phyloP scores from a whole-genome alignment of 116 monocot species.

The Papilionanthe hybrid region DNA sequence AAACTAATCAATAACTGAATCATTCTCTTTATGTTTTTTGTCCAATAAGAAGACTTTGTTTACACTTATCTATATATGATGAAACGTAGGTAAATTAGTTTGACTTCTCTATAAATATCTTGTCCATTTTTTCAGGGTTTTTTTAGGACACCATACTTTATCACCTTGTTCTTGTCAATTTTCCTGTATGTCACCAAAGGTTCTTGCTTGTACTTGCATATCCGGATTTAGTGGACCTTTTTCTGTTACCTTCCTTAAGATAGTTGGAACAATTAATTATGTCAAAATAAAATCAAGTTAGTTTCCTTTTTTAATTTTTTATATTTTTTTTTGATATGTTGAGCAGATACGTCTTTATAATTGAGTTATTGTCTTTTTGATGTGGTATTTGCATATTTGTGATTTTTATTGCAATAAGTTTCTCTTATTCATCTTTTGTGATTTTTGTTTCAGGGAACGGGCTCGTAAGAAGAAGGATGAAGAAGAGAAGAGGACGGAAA shows the following conservation, averaged over 20 bases:
- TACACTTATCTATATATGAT: background rate
- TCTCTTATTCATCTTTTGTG: background rate
- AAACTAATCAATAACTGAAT: background rate
- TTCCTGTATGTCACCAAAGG: too few relatives aligned
- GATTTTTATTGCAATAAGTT: background rate
- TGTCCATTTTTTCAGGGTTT: too few relatives aligned
- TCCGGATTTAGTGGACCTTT: too few relatives aligned
- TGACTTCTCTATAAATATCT: background rate
- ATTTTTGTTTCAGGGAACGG: constrained; percentile 58
- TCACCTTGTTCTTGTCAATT: too few relatives aligned
- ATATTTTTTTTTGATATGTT: background rate
- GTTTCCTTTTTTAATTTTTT: background rate
- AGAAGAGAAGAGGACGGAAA: constrained; percentile 90
- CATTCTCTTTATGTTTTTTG: background rate
- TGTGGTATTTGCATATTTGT: background rate
- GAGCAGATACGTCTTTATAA: background rate
- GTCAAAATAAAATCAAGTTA: background rate
- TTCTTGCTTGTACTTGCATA: too few relatives aligned
- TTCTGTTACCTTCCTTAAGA: too few relatives aligned
- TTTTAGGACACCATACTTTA: too few relatives aligned
- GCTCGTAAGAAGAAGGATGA: constrained; percentile 99
- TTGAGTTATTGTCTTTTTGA: background rate
- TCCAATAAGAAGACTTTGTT: background rate
- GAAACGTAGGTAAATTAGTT: background rate
- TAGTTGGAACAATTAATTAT: background rate